Base-by-base conservation (phyloP, 495 filamentous ascomycete species). In the Bryoglossum gracile region DNA sequence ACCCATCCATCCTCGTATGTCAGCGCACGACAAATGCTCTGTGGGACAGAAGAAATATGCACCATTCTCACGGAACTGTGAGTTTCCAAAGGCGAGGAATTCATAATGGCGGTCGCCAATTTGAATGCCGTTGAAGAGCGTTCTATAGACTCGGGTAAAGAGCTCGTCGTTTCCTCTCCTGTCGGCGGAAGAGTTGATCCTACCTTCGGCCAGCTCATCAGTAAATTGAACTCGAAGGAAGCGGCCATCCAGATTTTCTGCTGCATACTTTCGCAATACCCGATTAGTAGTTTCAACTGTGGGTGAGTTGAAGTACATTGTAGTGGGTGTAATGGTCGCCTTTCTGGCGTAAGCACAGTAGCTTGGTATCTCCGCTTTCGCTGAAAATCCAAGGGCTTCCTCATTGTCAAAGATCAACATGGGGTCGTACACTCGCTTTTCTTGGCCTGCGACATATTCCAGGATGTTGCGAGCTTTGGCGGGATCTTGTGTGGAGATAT, bases 61-160 rank as follows among this genome's bases (percentile, higher is more conserved):
- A 0, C 89, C 87, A 60, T 89, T 80, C 60, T 97, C 91, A 11
- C 92, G 80, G 48, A 99, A 85, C 54, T 97, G 92, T 0, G 91
- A 95, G 62, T 95, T 97, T 0, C 92, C 91, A 62, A 89, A 95
- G 4, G 94, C 91, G 18, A 99, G 80, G 55, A 95, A 96, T 58
- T 94, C 76, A 62, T 86, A 99, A 54, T 80, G 82, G 10, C 85
- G 80, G 53, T 80, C 78, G 10, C 86, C 92, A 43, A 99, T 81
- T 1, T 65, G 68, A 50, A 99, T 94, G 5, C 92, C 92, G 35
- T 90, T 80, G 4, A 64, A 68, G 56, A 98, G 58, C 3, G 84
- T 77, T 37, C 81, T 72, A 55, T 80, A 80, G 51, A 95, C 70
- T 11, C 89, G 79, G 13, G 75, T 76, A 58, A 86, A 95, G 1